Evolutionary conservation across 306 rosid species (phyloP).

Genomic region (Cicer yamashitae): DNA sequence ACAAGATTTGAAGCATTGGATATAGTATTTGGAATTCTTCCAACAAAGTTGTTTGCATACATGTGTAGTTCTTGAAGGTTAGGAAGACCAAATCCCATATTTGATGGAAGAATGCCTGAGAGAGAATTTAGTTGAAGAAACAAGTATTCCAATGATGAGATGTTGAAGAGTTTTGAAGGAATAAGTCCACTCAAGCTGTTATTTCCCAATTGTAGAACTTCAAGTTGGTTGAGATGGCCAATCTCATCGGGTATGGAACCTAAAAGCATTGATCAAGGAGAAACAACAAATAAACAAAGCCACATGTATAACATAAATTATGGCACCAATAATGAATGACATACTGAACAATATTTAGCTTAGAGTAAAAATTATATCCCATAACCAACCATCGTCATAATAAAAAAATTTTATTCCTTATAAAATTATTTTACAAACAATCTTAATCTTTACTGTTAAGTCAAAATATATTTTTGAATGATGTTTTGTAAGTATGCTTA

Average conservation of each 20-base stretch:
- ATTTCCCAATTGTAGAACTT: accelerated
- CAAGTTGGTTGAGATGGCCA: conserved; percentile 26
- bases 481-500: too few species aligned
- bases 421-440: too few species aligned
- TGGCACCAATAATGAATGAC: too few species aligned
- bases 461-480: too few species aligned
- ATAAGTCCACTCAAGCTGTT: conserved; percentile 27
- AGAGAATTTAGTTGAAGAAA: neutral
- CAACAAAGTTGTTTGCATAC: conserved; percentile 4
- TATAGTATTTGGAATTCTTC: conserved; percentile 33
- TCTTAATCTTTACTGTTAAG: too few species aligned
- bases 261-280: neutral
- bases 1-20: conserved; percentile 42
- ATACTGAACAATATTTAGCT: too few species aligned
- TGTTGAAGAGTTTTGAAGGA: conserved; percentile 42
- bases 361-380: too few species aligned
- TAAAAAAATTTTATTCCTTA: too few species aligned
- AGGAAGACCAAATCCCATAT: conserved; percentile 1
- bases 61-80: neutral
- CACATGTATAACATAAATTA: too few species aligned
- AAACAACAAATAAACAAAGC: neutral
- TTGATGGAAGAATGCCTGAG: conserved; percentile 34
- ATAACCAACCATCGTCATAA: too few species aligned
- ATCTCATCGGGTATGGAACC: conserved; percentile 39
- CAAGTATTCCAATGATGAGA: conserved; percentile 12